Conservation (phyloP, 129 eudicot genomes). For the Erigeron canadensis region DNA sequence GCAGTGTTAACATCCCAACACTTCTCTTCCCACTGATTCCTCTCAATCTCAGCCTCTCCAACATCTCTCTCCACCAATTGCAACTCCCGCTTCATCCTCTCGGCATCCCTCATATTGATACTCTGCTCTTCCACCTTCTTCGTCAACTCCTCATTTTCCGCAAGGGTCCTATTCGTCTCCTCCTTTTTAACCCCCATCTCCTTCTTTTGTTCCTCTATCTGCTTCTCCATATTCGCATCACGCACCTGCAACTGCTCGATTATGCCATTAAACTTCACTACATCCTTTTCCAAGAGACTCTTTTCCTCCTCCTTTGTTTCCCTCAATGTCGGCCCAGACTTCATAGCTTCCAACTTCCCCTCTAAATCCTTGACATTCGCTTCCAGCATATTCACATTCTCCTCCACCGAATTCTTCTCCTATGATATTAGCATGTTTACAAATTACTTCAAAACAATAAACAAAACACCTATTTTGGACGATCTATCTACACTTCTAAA, state of each 20-base stretch:
- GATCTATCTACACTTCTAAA: not conserved
- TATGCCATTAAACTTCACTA: conserved; percentile 56
- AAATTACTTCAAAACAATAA: not conserved
- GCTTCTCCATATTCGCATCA: conserved; percentile 36
- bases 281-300: conserved; percentile 52
- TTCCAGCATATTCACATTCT: conserved; percentile 22
- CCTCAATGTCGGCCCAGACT: conserved; percentile 47
- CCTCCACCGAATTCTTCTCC: conserved; percentile 43
- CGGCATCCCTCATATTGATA: conserved; percentile 80
- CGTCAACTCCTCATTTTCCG: conserved; percentile 80
- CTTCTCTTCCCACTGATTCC: conserved; percentile 84
- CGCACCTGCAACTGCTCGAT: conserved; percentile 45
- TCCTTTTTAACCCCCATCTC: conserved; percentile 48
- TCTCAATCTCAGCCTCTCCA: conserved; percentile 60
- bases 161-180: conserved; percentile 52
- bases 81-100: conserved; percentile 88
- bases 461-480: not conserved
- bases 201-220: conserved; percentile 64
- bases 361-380: conserved; percentile 44
- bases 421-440: conserved; percentile 10
- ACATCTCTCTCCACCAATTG: conserved; percentile 77
- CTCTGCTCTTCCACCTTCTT: conserved; percentile 74
- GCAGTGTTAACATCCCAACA: conserved; percentile 57
- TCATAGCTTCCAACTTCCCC: conserved; percentile 50
- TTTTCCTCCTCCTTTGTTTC: conserved; percentile 59